These are phyloP conservation scores for Vigna reflexopilosa DNA, from an alignment of 306 rosid genomes.

Conservation along the genomic window DNA sequence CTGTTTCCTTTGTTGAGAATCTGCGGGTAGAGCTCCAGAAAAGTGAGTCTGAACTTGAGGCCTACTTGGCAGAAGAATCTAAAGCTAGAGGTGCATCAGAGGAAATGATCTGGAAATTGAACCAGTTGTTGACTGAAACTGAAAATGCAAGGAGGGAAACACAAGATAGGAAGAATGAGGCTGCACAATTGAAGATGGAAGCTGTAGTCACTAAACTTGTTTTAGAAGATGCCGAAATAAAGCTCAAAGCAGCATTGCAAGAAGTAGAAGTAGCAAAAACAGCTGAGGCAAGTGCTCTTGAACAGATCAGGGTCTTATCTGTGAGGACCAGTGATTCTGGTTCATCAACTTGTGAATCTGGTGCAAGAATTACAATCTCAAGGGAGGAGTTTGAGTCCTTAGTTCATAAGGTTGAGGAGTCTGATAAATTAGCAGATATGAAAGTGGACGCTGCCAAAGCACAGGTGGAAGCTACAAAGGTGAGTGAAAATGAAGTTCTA, in stretches of 20 bases:
- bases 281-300: conserved; percentile 70
- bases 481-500: conserved; percentile 75
- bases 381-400: conserved; percentile 75
- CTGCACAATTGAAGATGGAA: conserved; percentile 66
- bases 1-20: conserved; percentile 67
- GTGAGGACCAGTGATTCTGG: conserved; percentile 67
- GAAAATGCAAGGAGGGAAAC: conserved; percentile 58
- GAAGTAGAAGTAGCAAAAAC: conserved; percentile 84
- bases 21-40: conserved; percentile 62
- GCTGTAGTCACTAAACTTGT: conserved; percentile 62
- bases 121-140: conserved; percentile 59
- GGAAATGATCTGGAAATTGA: conserved; percentile 63
- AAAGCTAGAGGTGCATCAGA: conserved; percentile 61
- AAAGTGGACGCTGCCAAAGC: conserved; percentile 83
- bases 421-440: conserved; percentile 70
- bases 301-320: conserved; percentile 71
- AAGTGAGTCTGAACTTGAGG: conserved; percentile 66
- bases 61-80: conserved; percentile 64
- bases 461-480: conserved; percentile 84
- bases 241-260: conserved; percentile 61
- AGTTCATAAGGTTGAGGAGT: conserved; percentile 74
- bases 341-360: conserved; percentile 72
- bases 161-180: conserved; percentile 64
- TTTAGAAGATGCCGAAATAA: conserved; percentile 66
- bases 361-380: conserved; percentile 71